Evolutionary conservation across 495 filamentous ascomycete genomes (phyloP).

Genomic region (Aspergillus indologenus): DNA sequence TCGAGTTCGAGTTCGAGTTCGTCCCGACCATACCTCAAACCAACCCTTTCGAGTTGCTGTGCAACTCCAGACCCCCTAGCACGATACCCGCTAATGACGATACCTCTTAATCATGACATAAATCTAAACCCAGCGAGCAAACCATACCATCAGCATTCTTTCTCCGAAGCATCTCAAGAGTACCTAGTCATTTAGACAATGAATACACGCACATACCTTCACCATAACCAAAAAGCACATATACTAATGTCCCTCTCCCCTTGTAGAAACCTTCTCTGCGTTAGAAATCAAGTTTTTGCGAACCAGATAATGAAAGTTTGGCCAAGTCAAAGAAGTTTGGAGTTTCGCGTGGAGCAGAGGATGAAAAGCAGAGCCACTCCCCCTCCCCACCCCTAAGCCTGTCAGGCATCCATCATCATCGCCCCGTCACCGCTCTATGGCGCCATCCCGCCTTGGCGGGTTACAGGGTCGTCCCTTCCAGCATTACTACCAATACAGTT

Average conservation of each 20-base stretch:
- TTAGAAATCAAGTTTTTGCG: too few relatives aligned
- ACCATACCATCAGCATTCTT: neutral
- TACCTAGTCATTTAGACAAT: neutral
- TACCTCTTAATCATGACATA: neutral
- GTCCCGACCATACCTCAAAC: slow-evolving; percentile 5
- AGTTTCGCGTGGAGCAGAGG: too few relatives aligned
- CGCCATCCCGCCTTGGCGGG: neutral
- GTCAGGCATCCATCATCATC: neutral
- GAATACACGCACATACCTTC: neutral
- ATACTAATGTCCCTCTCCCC: too few relatives aligned
- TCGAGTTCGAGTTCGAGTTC: too few relatives aligned
- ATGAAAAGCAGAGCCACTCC: too few relatives aligned
- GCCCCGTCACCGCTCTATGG: neutral
- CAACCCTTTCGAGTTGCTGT: too few relatives aligned
- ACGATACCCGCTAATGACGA: neutral
- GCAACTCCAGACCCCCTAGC: neutral
- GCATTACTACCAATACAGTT: too few relatives aligned
- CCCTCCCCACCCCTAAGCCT: too few relatives aligned
- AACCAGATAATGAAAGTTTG: too few relatives aligned
- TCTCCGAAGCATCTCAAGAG: neutral
- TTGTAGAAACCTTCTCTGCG: too few relatives aligned
- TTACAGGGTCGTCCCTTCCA: neutral
- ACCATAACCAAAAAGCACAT: too few relatives aligned
- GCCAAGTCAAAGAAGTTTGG: too few relatives aligned
- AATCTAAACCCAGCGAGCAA: neutral